Conservation (phyloP, 352 stramenopile genomes). For the Poterioochromonas sp. region DNA sequence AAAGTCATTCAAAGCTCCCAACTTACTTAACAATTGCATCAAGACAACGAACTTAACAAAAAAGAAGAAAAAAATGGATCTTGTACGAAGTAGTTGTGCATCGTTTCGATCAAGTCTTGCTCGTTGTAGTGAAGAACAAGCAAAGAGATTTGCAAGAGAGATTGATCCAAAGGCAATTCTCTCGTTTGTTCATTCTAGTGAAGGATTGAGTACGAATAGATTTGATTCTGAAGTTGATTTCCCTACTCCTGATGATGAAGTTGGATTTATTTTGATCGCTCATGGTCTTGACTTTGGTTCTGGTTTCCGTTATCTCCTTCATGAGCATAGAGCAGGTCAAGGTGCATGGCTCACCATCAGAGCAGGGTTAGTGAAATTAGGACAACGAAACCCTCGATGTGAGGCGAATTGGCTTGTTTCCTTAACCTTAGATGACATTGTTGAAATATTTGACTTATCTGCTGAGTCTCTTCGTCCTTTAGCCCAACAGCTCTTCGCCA, state of each 20-base stretch:
- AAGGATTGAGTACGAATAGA: not conserved
- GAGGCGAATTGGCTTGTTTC: not conserved
- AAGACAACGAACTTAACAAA: too few species aligned
- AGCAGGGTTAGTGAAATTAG: not conserved
- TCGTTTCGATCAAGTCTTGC: not conserved
- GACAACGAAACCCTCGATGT: not conserved
- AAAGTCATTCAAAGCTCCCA: too few species aligned
- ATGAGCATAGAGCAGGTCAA: not conserved
- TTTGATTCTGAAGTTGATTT: not conserved
- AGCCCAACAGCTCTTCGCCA: not conserved
- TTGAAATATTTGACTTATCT: not conserved
- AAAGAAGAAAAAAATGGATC: too few species aligned
- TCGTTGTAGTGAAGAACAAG: not conserved
- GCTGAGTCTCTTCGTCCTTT: not conserved
- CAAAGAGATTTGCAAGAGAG: not conserved
- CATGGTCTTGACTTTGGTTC: not conserved
- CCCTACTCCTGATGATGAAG: not conserved
- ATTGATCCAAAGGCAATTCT: not conserved
- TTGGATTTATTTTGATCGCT: not conserved
- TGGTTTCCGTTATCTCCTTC: not conserved
- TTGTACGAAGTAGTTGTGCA: not conserved
- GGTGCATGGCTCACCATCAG: not conserved
- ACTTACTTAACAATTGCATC: too few species aligned
- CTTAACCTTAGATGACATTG: not conserved
- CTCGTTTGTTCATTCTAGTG: not conserved